These are phyloP conservation scores for Volutella citrinella DNA, from an alignment of 2,329 filamentous ascomycete genomes.

Conservation along the genomic window DNA sequence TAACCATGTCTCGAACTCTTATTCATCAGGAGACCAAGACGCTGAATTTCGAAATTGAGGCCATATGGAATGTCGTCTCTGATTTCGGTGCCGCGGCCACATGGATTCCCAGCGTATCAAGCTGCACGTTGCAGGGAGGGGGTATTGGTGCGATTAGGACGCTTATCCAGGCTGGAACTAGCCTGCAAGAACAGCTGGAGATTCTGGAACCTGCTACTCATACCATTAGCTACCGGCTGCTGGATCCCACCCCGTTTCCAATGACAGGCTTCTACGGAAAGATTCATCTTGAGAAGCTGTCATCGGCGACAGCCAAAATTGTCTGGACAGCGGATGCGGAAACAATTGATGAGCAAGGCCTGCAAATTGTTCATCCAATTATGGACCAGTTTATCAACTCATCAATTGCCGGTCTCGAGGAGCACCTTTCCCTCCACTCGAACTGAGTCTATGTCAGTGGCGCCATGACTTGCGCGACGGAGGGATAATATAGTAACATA, in stretches of 20 bases:
- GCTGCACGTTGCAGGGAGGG: neutral
- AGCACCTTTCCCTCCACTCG: neutral
- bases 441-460: too few relatives aligned
- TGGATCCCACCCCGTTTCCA: slow-evolving; percentile 3
- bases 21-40: slow-evolving; percentile 1
- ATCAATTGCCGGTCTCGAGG: neutral
- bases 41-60: neutral
- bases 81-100: neutral
- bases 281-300: neutral
- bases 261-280: slow-evolving; percentile 1
- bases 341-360: slow-evolving; percentile 1
- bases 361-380: neutral
- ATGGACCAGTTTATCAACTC: slow-evolving; percentile 3
- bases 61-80: neutral
- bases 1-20: neutral
- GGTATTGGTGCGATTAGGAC: neutral
- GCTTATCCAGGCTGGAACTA: neutral
- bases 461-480: too few relatives aligned
- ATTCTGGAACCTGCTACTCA: neutral
- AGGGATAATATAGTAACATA: too few relatives aligned
- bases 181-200: slow-evolving; percentile 1
- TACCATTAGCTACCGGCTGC: slow-evolving; percentile 1
- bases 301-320: neutral
- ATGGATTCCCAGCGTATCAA: neutral
- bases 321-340: slow-evolving; percentile 1